phyloP scores from a whole-genome alignment of 306 rosid species.

The Abrus precatorius region DNA sequence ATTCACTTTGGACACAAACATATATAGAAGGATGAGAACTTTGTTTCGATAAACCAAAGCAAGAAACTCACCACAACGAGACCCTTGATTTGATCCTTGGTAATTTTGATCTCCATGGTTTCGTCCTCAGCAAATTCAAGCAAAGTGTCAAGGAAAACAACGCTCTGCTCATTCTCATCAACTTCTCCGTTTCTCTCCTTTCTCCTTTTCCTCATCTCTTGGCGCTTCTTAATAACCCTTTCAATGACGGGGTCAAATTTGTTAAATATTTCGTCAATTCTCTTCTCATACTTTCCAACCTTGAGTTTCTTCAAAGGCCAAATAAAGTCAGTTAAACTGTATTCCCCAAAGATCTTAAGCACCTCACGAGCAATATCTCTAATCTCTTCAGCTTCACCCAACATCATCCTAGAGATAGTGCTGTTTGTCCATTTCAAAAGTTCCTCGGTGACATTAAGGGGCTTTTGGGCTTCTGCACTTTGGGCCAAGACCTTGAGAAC shows the following conservation, averaged over 20 bases:
- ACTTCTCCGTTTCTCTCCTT: slow-evolving; percentile 34
- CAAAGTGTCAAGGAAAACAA: slow-evolving; percentile 51
- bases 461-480: slow-evolving; percentile 36
- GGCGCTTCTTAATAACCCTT: slow-evolving; percentile 52
- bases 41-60: neutral
- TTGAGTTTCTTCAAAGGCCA: slow-evolving; percentile 54
- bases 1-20: neutral
- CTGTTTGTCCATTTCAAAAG: slow-evolving; percentile 49
- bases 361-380: slow-evolving; percentile 51
- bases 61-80: slow-evolving; percentile 47
- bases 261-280: slow-evolving; percentile 41
- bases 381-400: slow-evolving; percentile 54
- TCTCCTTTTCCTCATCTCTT: slow-evolving; percentile 43
- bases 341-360: slow-evolving; percentile 54
- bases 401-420: slow-evolving; percentile 54
- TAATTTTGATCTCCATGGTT: slow-evolving; percentile 53
- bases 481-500: slow-evolving; percentile 38
- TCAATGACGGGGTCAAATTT: slow-evolving; percentile 56
- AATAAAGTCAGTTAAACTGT: slow-evolving; percentile 50
- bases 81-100: slow-evolving; percentile 58
- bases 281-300: slow-evolving; percentile 53
- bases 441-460: slow-evolving; percentile 53
- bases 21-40: no score
- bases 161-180: slow-evolving; percentile 36
- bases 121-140: slow-evolving; percentile 52